phyloP scores from a whole-genome alignment of 352 stramenopile species.

The Pythium pyrilobum region DNA sequence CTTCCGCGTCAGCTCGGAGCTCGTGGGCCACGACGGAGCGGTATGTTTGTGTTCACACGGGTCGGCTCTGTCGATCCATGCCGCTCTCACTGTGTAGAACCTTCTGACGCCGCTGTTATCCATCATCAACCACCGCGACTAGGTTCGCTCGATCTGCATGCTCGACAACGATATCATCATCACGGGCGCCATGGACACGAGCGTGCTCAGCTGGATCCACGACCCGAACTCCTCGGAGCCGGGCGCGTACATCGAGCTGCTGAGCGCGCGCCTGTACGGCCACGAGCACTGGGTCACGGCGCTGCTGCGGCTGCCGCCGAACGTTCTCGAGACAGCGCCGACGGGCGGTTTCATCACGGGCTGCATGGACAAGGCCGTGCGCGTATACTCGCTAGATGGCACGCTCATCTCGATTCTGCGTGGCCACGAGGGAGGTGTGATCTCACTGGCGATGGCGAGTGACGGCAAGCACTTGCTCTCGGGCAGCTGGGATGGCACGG shows the following conservation, averaged over 20 bases:
- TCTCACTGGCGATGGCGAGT: constrained; percentile 46
- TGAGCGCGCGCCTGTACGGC: constrained; percentile 56
- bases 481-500: constrained; percentile 79
- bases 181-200: constrained; percentile 78
- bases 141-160: constrained; percentile 60
- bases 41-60: constrained; percentile 24
- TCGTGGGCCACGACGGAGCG: constrained; percentile 72
- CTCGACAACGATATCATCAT: constrained; percentile 47
- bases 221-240: constrained; percentile 17
- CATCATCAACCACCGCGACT: no score
- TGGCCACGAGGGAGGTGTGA: constrained; percentile 74
- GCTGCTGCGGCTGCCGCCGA: constrained; percentile 30
- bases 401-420: constrained; percentile 34
- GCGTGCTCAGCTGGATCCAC: constrained; percentile 42
- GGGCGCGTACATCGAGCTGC: constrained; percentile 32
- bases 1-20: constrained; percentile 35
- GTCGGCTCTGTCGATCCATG: background rate
- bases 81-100: no score
- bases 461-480: constrained; percentile 51
- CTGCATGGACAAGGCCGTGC: constrained; percentile 78
- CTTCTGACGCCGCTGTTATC: no score
- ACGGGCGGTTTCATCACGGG: constrained; percentile 62
- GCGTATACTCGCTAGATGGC: constrained; percentile 49
- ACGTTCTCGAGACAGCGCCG: constrained; percentile 18
- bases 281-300: constrained; percentile 85